A percentile compares a stretch with the other conserved stretches of the same genome.
phyloP scores from a whole-genome alignment of 345 rosid species.

The Draba incana region DNA sequence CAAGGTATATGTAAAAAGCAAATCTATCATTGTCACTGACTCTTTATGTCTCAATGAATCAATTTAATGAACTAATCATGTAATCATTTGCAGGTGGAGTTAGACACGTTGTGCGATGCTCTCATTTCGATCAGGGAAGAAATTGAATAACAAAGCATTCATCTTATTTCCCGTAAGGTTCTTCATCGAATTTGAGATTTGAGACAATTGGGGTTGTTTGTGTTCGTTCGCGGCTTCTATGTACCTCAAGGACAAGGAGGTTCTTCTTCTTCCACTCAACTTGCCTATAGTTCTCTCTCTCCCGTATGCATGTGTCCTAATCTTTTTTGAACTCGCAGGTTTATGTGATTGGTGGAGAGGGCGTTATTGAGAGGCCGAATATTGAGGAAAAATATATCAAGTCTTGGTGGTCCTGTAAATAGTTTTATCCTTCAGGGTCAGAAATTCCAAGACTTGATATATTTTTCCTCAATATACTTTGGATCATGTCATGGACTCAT shows the following conservation, averaged over 20 bases:
- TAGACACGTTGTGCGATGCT: no score
- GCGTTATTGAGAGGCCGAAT: conserved; percentile 70
- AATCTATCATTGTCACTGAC: no score
- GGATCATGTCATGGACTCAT: conserved; percentile 1
- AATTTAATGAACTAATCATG: no score
- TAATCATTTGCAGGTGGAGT: no score
- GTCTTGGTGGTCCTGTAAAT: conserved; percentile 62
- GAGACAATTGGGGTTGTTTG: no score
- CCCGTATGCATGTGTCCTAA: conserved; percentile 9
- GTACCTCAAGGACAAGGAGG: no score
- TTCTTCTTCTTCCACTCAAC: neutral
- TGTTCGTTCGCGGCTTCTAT: conserved; percentile 28
- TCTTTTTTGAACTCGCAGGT: conserved; percentile 46
- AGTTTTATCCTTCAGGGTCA: neutral
- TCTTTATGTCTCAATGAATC: no score
- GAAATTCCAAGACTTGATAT: neutral
- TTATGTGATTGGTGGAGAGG: conserved; percentile 87
- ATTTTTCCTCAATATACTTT: neutral
- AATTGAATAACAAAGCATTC: no score
- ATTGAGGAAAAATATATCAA: conserved; percentile 77
- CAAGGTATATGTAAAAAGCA: no score
- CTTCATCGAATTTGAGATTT: no score
- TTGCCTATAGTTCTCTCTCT: neutral
- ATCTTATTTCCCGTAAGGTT: no score
- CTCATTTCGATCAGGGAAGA: no score